Evolutionary conservation across 169 alveolate genomes (phyloP).

Genomic region (Cyclospora cayetanensis): DNA sequence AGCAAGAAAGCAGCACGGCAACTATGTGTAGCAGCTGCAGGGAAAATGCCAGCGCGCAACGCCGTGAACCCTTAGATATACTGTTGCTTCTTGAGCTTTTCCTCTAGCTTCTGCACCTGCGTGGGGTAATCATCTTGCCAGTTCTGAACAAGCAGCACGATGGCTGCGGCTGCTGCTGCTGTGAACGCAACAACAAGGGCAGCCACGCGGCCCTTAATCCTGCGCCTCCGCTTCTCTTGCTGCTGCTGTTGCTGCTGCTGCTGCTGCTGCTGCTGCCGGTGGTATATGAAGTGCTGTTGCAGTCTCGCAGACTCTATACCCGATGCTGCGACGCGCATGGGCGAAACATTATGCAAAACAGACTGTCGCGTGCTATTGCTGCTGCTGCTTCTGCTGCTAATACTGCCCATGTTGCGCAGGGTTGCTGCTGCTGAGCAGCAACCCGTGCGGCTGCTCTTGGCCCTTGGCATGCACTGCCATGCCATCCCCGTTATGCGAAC

Average conservation of each 20-base stretch:
- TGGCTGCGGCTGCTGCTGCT: conserved; percentile 36
- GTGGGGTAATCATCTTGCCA: conserved; percentile 3
- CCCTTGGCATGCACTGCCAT: too few species aligned
- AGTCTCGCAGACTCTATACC: not conserved
- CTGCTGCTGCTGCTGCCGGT: conserved; percentile 45
- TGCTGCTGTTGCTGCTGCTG: conserved; percentile 41
- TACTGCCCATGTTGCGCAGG: not conserved
- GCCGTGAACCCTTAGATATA: not conserved
- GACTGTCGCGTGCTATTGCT: conserved; percentile 21
- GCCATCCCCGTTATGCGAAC: too few species aligned
- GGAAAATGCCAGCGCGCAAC: not conserved
- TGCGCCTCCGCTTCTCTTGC: not conserved
- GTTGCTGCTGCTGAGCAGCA: conserved; percentile 14
- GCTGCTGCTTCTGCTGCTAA: conserved; percentile 32
- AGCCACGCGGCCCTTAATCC: not conserved
- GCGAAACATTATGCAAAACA: not conserved
- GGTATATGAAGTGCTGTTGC: not conserved
- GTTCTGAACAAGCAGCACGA: not conserved
- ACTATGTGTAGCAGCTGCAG: conserved; percentile 11
- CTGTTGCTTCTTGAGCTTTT: not conserved
- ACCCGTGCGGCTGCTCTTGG: too few species aligned
- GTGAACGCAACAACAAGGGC: not conserved
- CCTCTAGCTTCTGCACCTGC: conserved; percentile 39
- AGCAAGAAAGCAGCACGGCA: too few species aligned
- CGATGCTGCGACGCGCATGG: not conserved